Evolutionary conservation across 1,284 basidiomycete genomes (phyloP).

Genomic region (Boletus hoseneyae): DNA sequence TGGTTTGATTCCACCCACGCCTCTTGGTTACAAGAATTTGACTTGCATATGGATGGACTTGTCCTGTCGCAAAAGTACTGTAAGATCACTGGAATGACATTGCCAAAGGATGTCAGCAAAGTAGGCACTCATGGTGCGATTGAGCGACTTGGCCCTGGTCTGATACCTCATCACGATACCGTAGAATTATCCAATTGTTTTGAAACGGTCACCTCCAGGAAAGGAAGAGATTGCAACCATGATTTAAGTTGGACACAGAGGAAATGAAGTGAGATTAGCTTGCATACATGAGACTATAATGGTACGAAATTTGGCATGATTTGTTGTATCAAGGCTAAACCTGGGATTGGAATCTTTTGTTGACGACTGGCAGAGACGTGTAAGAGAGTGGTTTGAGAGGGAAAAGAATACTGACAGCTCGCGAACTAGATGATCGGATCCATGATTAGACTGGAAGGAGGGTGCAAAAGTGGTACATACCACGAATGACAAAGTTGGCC

Average conservation of each 20-base stretch:
- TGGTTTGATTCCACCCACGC: background rate
- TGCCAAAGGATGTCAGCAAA: too few relatives aligned
- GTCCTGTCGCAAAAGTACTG: too few relatives aligned
- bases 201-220: too few relatives aligned
- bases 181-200: too few relatives aligned
- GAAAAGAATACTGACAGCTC: constrained; percentile 39
- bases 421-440: constrained; percentile 15
- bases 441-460: background rate
- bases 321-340: constrained; percentile 27
- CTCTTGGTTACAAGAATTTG: background rate
- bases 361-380: constrained; percentile 19
- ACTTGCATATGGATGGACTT: too few relatives aligned
- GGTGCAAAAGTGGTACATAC: constrained; percentile 39
- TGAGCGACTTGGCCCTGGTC: too few relatives aligned
- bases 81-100: too few relatives aligned
- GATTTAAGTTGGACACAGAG: too few relatives aligned
- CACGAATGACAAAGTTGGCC: constrained; percentile 82
- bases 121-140: too few relatives aligned
- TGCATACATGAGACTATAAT: constrained; percentile 2
- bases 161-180: too few relatives aligned
- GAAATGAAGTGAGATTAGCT: too few relatives aligned
- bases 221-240: too few relatives aligned
- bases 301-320: constrained; percentile 21
- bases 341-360: constrained; percentile 30
- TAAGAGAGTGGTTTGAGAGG: background rate